A percentile compares a stretch with the other conserved stretches of the same genome.
Evolutionary conservation across 768 basidiomycete genomes (phyloP).

Genomic region (Boletus sensibilis): DNA sequence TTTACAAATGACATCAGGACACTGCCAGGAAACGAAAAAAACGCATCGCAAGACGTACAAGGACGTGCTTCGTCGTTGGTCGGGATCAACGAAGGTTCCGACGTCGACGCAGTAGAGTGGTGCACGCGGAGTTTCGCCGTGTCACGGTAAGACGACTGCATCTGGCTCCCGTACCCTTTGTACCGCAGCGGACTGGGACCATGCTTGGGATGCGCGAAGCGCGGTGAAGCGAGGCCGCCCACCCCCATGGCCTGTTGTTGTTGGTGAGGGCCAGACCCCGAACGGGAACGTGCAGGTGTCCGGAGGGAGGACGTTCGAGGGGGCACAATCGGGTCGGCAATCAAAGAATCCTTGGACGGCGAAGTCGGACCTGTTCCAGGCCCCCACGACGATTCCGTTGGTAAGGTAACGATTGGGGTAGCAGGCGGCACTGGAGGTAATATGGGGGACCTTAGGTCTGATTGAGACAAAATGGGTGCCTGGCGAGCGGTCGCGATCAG

Average conservation of each 20-base stretch:
- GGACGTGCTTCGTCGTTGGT: conserved; percentile 46
- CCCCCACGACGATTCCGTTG: conserved; percentile 25
- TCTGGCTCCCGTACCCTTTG: conserved; percentile 36
- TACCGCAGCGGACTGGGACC: conserved; percentile 45
- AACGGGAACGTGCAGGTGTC: conserved; percentile 31
- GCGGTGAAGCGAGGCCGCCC: conserved; percentile 30
- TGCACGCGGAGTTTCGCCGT: conserved; percentile 54
- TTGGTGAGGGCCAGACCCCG: conserved; percentile 29
- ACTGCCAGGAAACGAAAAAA: conserved; percentile 14
- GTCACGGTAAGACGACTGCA: conserved; percentile 41
- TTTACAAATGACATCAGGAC: conserved; percentile 9
- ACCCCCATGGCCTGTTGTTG: conserved; percentile 18
- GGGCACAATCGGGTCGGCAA: conserved; percentile 30
- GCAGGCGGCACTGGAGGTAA: conserved; percentile 13
- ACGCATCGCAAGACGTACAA: conserved; percentile 39
- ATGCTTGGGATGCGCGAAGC: conserved; percentile 36
- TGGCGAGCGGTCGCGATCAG: conserved; percentile 37
- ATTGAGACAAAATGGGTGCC: conserved; percentile 21
- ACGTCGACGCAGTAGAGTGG: conserved; percentile 71
- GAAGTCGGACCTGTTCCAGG: conserved; percentile 30
- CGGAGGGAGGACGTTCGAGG: conserved; percentile 34
- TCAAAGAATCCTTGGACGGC: conserved; percentile 54
- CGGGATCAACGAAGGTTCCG: conserved; percentile 77
- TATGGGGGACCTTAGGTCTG: conserved; percentile 22
- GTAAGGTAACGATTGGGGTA: conserved; percentile 26